Conservation (phyloP, 495 filamentous ascomycete genomes). For the Annulohypoxylon nitens region DNA sequence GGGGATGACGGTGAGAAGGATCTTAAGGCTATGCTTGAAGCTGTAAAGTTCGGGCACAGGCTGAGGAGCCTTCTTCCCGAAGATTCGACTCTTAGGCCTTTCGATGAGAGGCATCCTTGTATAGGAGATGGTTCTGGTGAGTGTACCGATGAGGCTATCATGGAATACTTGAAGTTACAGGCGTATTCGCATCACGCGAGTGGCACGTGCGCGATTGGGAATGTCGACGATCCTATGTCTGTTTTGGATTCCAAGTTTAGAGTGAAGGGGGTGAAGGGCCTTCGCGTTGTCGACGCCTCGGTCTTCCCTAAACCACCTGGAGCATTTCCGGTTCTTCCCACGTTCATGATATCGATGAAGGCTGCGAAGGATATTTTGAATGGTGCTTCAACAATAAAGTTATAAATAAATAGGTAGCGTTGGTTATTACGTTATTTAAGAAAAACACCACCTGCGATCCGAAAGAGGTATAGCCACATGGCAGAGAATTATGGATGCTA, state of each 20-base stretch:
- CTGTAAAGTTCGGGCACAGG: constrained; percentile 56
- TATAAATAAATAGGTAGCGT: neutral
- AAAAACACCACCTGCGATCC: too few species aligned
- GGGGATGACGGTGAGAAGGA: constrained; percentile 46
- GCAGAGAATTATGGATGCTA: constrained; percentile 6
- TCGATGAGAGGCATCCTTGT: constrained; percentile 53
- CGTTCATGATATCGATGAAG: constrained; percentile 71
- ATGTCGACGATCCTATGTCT: constrained; percentile 58
- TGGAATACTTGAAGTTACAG: constrained; percentile 55
- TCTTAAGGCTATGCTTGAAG: constrained; percentile 62
- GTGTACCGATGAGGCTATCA: constrained; percentile 53
- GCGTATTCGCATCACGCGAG: constrained; percentile 65
- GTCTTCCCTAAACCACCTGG: constrained; percentile 68
- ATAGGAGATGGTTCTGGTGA: constrained; percentile 30
- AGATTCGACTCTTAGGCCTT: constrained; percentile 41
- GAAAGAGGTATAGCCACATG: neutral
- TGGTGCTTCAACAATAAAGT: constrained; percentile 4
- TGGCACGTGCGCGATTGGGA: constrained; percentile 69
- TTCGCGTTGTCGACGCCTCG: constrained; percentile 70
- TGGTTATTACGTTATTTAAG: too few species aligned
- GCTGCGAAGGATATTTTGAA: constrained; percentile 68
- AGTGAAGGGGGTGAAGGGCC: constrained; percentile 64
- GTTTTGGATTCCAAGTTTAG: constrained; percentile 67
- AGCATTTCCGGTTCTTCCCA: constrained; percentile 71
- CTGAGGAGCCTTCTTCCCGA: constrained; percentile 36